These are phyloP conservation scores for Avena eriantha DNA, from an alignment of 176 grass and related monocot species.

Conservation along the genomic window DNA sequence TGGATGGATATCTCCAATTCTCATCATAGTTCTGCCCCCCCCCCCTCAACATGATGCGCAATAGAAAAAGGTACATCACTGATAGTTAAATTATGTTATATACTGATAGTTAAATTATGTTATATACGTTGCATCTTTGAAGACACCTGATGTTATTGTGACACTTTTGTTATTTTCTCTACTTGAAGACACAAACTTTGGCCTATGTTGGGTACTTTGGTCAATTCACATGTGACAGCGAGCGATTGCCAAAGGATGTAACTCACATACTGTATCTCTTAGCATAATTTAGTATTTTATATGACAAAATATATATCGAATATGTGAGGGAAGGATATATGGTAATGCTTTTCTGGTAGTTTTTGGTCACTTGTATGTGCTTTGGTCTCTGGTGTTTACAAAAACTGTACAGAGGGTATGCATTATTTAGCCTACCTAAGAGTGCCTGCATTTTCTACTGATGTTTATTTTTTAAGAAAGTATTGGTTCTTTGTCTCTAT, in stretches of 20 bases:
- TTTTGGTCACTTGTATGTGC: no score
- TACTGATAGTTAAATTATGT: conserved; percentile 29
- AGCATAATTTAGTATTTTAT: conserved; percentile 8
- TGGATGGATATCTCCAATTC: conserved; percentile 89
- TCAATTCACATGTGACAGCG: conserved; percentile 88
- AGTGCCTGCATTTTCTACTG: no score
- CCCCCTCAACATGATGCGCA: conserved; percentile 51
- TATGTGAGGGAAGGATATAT: no score
- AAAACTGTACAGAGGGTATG: no score
- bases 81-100: conserved; percentile 23
- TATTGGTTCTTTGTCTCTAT: no score
- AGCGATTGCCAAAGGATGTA: conserved; percentile 92
- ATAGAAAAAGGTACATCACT: conserved; percentile 73
- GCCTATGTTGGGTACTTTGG: conserved; percentile 98
- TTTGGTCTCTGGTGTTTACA: no score
- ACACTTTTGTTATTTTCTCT: conserved; percentile 17
- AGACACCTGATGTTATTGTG: conserved; percentile 8
- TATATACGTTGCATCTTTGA: conserved; percentile 24
- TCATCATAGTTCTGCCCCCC: conserved; percentile 83
- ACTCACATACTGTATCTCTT: conserved; percentile 66
- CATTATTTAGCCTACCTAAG: no score
- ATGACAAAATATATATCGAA: background rate
- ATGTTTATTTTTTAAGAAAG: no score
- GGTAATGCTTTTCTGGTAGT: no score
- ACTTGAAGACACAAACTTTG: conserved; percentile 83